phyloP scores from a whole-genome alignment of 2,329 filamentous ascomycete genomes.

The Knufia fluminis region DNA sequence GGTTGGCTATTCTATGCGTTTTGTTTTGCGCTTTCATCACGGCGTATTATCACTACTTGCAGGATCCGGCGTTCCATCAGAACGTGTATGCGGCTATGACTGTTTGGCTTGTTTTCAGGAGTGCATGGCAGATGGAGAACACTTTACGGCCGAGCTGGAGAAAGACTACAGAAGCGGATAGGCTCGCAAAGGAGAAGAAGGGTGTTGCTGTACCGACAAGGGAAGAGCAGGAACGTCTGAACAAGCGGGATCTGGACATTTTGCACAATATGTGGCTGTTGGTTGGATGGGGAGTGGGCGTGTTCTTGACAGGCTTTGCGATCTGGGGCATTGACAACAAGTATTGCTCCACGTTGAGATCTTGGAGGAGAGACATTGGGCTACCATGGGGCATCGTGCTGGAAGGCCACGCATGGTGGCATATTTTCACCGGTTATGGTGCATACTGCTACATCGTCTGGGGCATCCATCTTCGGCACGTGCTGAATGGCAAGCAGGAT shows the following conservation, averaged over 20 bases:
- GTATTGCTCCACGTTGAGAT: slow-evolving; percentile 57
- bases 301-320: slow-evolving; percentile 65
- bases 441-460: slow-evolving; percentile 79
- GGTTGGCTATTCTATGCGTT: slow-evolving; percentile 50
- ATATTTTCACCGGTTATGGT: slow-evolving; percentile 63
- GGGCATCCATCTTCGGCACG: slow-evolving; percentile 73
- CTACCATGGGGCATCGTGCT: slow-evolving; percentile 71
- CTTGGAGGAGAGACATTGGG: slow-evolving; percentile 57
- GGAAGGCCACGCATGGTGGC: slow-evolving; percentile 65
- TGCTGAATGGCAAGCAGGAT: slow-evolving; percentile 62
- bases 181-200: slow-evolving; percentile 30
- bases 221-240: slow-evolving; percentile 39
- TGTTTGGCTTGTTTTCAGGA: slow-evolving; percentile 58
- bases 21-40: slow-evolving; percentile 60
- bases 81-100: slow-evolving; percentile 67
- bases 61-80: slow-evolving; percentile 76
- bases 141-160: slow-evolving; percentile 52
- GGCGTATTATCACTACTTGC: slow-evolving; percentile 69
- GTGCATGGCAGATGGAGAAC: slow-evolving; percentile 68
- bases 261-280: slow-evolving; percentile 66
- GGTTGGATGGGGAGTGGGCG: slow-evolving; percentile 56
- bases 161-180: slow-evolving; percentile 37
- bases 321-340: slow-evolving; percentile 72
- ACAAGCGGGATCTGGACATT: slow-evolving; percentile 48
- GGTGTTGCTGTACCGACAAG: slow-evolving; percentile 34